Conservation (phyloP, 768 basidiomycete species). For the Tylopilus intermedius region DNA sequence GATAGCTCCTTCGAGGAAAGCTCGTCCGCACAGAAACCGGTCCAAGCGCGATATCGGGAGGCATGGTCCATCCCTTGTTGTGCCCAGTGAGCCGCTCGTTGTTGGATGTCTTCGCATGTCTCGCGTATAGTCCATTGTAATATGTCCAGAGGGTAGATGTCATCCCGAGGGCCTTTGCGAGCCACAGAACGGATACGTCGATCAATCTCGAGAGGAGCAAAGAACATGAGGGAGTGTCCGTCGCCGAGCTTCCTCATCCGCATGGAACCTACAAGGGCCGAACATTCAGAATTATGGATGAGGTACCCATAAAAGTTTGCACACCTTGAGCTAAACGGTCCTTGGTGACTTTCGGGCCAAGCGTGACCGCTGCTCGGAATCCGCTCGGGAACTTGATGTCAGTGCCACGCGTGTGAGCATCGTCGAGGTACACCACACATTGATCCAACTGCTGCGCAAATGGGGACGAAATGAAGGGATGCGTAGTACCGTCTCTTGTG, state of each 20-base stretch:
- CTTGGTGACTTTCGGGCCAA: too few relatives aligned
- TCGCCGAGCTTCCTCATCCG: slow-evolving; percentile 44
- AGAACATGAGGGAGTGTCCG: slow-evolving; percentile 43
- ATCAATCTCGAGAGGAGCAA: slow-evolving; percentile 39
- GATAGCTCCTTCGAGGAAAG: slow-evolving; percentile 1
- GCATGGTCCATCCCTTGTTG: slow-evolving; percentile 31
- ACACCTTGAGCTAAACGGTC: too few relatives aligned
- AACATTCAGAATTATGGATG: background rate
- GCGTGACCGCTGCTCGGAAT: too few relatives aligned
- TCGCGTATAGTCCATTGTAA: slow-evolving; percentile 42
- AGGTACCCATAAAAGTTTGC: too few relatives aligned
- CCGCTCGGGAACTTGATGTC: too few relatives aligned
- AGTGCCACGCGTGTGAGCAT: too few relatives aligned
- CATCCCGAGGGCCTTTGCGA: slow-evolving; percentile 2
- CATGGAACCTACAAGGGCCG: slow-evolving; percentile 37
- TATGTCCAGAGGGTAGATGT: slow-evolving; percentile 30
- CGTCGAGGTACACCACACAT: too few relatives aligned
- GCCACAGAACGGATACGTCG: slow-evolving; percentile 29
- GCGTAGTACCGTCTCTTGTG: too few relatives aligned
- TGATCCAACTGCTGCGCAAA: too few relatives aligned
- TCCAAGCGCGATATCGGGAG: slow-evolving; percentile 16
- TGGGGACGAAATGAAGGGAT: too few relatives aligned
- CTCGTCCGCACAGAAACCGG: background rate
- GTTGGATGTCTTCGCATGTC: slow-evolving; percentile 40
- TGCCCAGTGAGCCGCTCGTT: slow-evolving; percentile 38